Evolutionary conservation across 2,329 filamentous ascomycete genomes (phyloP).

Genomic region (Xylaria sp.): DNA sequence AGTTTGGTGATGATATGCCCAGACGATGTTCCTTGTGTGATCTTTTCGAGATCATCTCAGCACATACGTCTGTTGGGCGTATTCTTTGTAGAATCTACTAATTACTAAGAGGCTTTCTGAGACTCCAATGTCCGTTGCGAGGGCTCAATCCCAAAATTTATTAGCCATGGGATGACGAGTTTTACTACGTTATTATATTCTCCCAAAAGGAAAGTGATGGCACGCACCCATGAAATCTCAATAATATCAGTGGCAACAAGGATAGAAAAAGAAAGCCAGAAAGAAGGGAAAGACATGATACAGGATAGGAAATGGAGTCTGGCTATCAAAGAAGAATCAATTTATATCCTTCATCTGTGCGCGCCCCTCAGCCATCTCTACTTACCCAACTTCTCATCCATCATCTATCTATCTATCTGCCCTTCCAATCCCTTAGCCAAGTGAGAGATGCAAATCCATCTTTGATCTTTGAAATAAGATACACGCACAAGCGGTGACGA

Average conservation of each 20-base stretch:
- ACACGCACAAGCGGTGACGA: too few species aligned
- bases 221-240: too few species aligned
- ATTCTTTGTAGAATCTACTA: background rate
- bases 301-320: slow-evolving; percentile 8
- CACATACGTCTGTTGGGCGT: background rate
- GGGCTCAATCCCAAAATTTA: background rate
- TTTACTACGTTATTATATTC: too few species aligned
- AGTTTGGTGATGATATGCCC: background rate
- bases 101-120: background rate
- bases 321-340: background rate
- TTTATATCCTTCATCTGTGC: background rate
- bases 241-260: too few species aligned
- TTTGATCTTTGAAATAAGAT: too few species aligned
- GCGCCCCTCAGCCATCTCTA: background rate
- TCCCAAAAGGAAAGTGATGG: too few species aligned
- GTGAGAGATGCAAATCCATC: too few species aligned
- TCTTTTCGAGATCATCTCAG: background rate
- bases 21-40: background rate
- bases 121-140: background rate
- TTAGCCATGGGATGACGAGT: too few species aligned
- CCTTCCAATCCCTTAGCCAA: too few species aligned
- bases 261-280: too few species aligned
- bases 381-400: too few species aligned
- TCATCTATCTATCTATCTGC: too few species aligned
- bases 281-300: background rate